phyloP scores from a whole-genome alignment of 768 basidiomycete species.

The Scleroderma bovista region DNA sequence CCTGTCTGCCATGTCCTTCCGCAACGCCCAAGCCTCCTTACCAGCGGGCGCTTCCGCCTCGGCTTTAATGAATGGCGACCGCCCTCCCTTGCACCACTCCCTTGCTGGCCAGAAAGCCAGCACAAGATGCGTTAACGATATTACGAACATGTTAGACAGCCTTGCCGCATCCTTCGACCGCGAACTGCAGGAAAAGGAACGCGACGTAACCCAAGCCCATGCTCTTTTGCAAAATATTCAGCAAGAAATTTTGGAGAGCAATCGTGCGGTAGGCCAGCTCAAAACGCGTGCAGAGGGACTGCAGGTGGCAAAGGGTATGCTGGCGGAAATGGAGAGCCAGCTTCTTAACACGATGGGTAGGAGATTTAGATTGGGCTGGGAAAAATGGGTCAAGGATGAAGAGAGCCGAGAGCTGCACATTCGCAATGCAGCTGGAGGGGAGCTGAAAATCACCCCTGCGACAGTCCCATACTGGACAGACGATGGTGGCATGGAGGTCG shows the following conservation, averaged over 20 bases:
- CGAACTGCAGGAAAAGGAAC: conserved; percentile 87
- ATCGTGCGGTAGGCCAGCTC: conserved; percentile 67
- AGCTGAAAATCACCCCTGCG: conserved; percentile 41
- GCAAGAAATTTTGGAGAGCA: conserved; percentile 83
- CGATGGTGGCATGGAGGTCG: conserved; percentile 39
- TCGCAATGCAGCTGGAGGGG: conserved; percentile 56
- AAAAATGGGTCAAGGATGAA: conserved; percentile 88
- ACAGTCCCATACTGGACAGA: conserved; percentile 44
- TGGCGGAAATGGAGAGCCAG: conserved; percentile 60
- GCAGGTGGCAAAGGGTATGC: conserved; percentile 47
- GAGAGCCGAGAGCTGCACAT: conserved; percentile 69
- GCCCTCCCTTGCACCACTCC: conserved; percentile 78
- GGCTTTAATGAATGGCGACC: conserved; percentile 44
- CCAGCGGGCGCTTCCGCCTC: conserved; percentile 41
- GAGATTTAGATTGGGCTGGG: conserved; percentile 83
- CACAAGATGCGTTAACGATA: conserved; percentile 78
- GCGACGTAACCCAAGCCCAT: conserved; percentile 86
- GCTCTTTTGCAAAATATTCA: conserved; percentile 83
- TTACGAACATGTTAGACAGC: conserved; percentile 80
- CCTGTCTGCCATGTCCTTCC: conserved; percentile 60
- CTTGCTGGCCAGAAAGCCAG: conserved; percentile 81
- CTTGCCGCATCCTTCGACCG: conserved; percentile 88
- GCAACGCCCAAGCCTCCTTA: conserved; percentile 56
- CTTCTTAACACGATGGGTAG: conserved; percentile 73
- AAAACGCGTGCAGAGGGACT: conserved; percentile 64